phyloP scores from a whole-genome alignment of 345 rosid genomes.

The Xanthoceras sorbifolium region DNA sequence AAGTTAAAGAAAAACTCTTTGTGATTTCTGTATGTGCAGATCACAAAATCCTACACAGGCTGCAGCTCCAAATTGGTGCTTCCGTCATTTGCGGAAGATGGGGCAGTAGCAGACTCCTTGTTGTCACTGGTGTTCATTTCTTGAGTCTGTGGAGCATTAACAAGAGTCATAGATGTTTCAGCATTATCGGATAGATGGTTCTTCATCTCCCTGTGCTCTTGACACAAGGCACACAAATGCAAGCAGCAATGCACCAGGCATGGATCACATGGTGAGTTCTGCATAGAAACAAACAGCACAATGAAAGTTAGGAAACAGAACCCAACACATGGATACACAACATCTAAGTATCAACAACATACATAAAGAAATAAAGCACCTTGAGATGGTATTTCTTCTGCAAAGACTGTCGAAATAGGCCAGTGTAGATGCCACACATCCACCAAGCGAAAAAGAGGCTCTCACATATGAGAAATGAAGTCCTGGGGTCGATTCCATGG shows the following conservation, averaged over 20 bases:
- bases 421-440: conserved; percentile 87
- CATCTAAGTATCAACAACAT: not conserved
- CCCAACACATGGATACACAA: not conserved
- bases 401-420: conserved; percentile 69
- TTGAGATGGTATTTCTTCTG: conserved; percentile 92
- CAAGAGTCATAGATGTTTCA: conserved; percentile 39
- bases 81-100: conserved; percentile 43
- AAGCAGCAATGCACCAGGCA: conserved; percentile 83
- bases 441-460: conserved; percentile 82
- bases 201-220: conserved; percentile 91
- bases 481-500: conserved; percentile 78
- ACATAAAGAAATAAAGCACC: conserved; percentile 35
- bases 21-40: not conserved
- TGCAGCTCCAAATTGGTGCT: conserved; percentile 51
- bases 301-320: not conserved
- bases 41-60: conserved; percentile 40
- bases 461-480: conserved; percentile 73
- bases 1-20: not conserved
- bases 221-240: conserved; percentile 94
- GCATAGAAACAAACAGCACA: conserved; percentile 26
- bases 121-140: conserved; percentile 58
- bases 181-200: conserved; percentile 65
- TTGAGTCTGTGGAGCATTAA: conserved; percentile 80
- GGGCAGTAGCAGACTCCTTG: conserved; percentile 31
- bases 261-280: conserved; percentile 86